Evolutionary conservation across 129 eudicot genomes (phyloP).

Genomic region (Helianthus tuberosus): DNA sequence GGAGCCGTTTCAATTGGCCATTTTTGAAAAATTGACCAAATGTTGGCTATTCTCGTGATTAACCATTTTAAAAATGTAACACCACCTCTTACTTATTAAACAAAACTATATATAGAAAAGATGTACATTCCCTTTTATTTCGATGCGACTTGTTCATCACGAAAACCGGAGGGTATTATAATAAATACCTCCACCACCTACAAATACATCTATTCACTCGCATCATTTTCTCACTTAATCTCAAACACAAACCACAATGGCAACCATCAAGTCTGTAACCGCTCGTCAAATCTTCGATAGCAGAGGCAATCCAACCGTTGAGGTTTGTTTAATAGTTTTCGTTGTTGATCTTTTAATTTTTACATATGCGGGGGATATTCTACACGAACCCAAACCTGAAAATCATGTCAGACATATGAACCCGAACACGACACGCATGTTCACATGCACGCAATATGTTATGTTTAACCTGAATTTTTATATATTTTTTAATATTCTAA

Average conservation of each 20-base stretch:
- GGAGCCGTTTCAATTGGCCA: no score
- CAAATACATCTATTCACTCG: conserved; percentile 33
- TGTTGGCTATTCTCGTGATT: no score
- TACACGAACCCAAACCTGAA: no score
- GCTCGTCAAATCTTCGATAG: conserved; percentile 99
- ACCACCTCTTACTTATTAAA: background rate
- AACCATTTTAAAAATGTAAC: no score
- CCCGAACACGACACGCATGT: no score
- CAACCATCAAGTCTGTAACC: conserved; percentile 61
- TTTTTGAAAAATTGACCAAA: no score
- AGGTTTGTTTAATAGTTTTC: conserved; percentile 42
- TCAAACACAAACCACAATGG: conserved; percentile 46
- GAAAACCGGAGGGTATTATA: conserved; percentile 33
- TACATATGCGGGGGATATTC: no score
- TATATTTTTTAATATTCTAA: no score
- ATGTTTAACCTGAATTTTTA: no score
- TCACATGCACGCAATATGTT: no score
- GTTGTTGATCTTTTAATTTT: no score
- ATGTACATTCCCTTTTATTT: background rate
- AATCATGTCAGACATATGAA: no score
- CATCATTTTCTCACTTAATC: conserved; percentile 17
- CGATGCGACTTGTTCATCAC: conserved; percentile 32
- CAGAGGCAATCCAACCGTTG: conserved; percentile 99
- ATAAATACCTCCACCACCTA: conserved; percentile 43
- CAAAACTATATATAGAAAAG: background rate